Conservation (phyloP, 2,329 filamentous ascomycete genomes). For the Bipolaris gigantea region DNA sequence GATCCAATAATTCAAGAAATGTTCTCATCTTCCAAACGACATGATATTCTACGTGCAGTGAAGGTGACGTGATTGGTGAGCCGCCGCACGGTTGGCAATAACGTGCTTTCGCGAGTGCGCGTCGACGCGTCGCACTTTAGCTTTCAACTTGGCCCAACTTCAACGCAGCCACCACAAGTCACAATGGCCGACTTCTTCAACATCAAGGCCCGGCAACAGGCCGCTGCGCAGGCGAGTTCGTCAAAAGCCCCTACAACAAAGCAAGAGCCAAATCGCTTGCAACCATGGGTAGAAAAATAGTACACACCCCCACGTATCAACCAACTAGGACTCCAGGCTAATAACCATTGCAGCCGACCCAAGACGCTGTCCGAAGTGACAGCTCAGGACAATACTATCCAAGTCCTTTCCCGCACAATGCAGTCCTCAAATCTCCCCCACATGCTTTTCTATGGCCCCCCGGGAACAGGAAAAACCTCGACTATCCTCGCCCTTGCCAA, state of each 20-base stretch:
- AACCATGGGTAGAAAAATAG: conserved; percentile 99
- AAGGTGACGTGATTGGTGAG: conserved; percentile 18
- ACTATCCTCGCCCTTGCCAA: conserved; percentile 96
- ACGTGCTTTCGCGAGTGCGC: conserved; percentile 39
- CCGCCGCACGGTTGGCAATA: conserved; percentile 16
- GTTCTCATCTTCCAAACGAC: neutral
- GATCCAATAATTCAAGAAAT: conserved; percentile 10
- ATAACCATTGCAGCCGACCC: conserved; percentile 67
- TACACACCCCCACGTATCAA: conserved; percentile 46
- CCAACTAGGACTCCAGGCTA: conserved; percentile 8
- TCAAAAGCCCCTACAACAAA: conserved; percentile 65
- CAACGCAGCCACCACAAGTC: conserved; percentile 9
- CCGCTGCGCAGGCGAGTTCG: conserved; percentile 72
- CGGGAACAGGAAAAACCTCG: conserved; percentile 95
- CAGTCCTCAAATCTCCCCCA: conserved; percentile 98
- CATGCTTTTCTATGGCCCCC: conserved; percentile 99
- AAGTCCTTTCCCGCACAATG: conserved; percentile 85
- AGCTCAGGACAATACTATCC: conserved; percentile 95
- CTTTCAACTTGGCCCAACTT: conserved; percentile 15
- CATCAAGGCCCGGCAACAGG: conserved; percentile 77
- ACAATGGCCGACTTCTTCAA: conserved; percentile 92
- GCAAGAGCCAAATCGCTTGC: conserved; percentile 67
- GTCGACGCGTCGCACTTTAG: conserved; percentile 39
- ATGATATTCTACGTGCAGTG: neutral
- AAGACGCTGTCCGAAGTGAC: conserved; percentile 94